Evolutionary conservation across 148 eudicot species (phyloP), one percentile per base, ranked within the genome.

Genomic region (Euryodendron excelsum): DNA sequence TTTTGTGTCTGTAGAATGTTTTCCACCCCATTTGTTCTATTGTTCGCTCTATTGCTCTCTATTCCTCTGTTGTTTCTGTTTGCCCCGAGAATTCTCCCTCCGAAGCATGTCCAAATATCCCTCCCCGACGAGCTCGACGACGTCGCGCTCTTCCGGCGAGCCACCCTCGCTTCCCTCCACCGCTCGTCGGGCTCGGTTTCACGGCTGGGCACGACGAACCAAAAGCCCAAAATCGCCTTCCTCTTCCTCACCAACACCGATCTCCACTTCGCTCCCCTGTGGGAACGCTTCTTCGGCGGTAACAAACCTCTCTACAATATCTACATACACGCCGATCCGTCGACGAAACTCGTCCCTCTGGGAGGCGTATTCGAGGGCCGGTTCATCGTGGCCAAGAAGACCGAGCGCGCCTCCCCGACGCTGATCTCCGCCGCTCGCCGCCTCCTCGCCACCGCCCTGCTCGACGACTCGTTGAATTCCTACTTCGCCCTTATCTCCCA

Each of bases 321-420:
- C 76, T 91, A 91, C 83, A 70, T 91, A n/a, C 95, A 91, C 80
- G 84, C 85, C 28, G 90, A 89, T 59, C 95, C 92, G 17, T 74
- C 87, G 2, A 69, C 78, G 6, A 59, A 75, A 20, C 65, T 83
- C 45, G 28, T 74, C 0, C 63, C 80, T 14, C 84, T 83, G 27
- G 70, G 65, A 23, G 88, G 95, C 21, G 86, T 84, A 0, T 89
- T 91, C 61, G 41, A 69, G 3, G 85, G 82, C 41, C 82, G 84
- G 1, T 37, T 79, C 27, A 86, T 91, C 56, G 48, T 79, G 1
- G 56, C 80, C 0, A 85, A 83, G 61, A 27, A 60, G 31, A 91
- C 95, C 1, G 86, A 82, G 36, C 80, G 95, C 21, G 76, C 82
- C 28, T 85, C 95, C 1, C 87, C 92, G 5, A 89, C 90, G 4